phyloP scores from a whole-genome alignment of 2,329 filamentous ascomycete species.

The Colletotrichum sp. region DNA sequence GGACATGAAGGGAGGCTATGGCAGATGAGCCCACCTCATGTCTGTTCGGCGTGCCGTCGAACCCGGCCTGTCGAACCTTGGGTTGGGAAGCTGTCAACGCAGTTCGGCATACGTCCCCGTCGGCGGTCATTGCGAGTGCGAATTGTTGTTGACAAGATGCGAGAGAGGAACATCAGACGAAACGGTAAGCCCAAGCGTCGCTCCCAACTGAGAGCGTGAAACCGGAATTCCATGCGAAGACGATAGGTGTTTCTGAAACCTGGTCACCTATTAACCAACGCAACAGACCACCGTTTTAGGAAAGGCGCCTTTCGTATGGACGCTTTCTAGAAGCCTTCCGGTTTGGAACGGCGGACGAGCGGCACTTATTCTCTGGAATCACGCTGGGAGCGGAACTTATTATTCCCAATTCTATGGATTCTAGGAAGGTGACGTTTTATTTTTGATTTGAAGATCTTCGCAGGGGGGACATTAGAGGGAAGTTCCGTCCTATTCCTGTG shows the following conservation, averaged over 20 bases:
- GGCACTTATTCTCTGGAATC: not conserved
- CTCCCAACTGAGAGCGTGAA: slow-evolving; percentile 1
- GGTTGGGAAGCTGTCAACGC: not conserved
- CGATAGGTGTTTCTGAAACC: slow-evolving; percentile 16
- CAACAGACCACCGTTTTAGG: not conserved
- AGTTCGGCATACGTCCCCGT: not conserved
- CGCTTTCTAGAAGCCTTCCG: slow-evolving; percentile 6
- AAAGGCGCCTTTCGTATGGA: not conserved
- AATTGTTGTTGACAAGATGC: slow-evolving; percentile 1
- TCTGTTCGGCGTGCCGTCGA: not conserved
- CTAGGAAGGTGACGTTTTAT: not conserved
- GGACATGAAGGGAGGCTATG: not conserved
- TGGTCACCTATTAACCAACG: not conserved
- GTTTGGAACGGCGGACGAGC: not conserved
- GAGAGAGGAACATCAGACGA: slow-evolving; percentile 6
- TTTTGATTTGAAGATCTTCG: not conserved
- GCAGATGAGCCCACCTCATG: not conserved
- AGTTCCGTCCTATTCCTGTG: not conserved
- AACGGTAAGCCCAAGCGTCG: slow-evolving; percentile 8
- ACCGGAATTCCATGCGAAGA: slow-evolving; percentile 22
- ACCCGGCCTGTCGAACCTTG: slow-evolving; percentile 9
- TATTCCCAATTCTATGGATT: not conserved
- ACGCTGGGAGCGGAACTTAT: not conserved
- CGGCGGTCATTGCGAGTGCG: slow-evolving; percentile 6
- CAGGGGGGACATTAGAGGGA: not conserved